A percentile compares a stretch with the other conserved stretches of the same genome.
phyloP scores from a whole-genome alignment of 2,329 filamentous ascomycete genomes.

The Trichoderma sp. region DNA sequence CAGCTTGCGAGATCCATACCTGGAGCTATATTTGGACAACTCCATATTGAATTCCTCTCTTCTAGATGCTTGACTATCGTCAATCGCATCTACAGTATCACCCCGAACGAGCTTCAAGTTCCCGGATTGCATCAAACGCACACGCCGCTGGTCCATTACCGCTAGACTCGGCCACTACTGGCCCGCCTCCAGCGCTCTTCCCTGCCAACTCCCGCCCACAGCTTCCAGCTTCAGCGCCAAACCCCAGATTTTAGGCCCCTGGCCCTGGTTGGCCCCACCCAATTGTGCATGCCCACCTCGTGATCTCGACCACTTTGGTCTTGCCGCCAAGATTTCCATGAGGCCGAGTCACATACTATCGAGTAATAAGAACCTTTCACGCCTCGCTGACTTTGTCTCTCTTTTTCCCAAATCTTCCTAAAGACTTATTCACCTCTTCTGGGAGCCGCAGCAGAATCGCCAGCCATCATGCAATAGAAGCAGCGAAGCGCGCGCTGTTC shows the following conservation, averaged over 20 bases:
- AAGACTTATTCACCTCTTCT: neutral
- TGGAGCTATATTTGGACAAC: too few relatives aligned
- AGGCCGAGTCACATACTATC: conserved; percentile 11
- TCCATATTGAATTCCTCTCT: too few relatives aligned
- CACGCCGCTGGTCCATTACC: too few relatives aligned
- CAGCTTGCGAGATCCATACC: too few relatives aligned
- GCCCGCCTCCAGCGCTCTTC: conserved; percentile 3
- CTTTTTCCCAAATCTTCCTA: too few relatives aligned
- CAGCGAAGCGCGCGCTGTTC: neutral
- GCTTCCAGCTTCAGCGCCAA: neutral
- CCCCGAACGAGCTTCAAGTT: too few relatives aligned
- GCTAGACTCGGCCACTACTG: neutral
- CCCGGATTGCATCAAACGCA: too few relatives aligned
- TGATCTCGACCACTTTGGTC: conserved; percentile 19
- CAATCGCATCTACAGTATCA: too few relatives aligned
- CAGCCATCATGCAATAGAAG: conserved; percentile 1
- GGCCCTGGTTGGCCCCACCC: conserved; percentile 17
- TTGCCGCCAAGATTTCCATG: conserved; percentile 17
- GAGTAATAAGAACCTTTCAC: neutral
- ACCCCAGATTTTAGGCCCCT: conserved; percentile 25
- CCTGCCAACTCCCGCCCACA: neutral
- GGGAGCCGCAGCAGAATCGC: neutral
- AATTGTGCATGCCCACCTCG: conserved; percentile 25
- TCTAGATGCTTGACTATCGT: too few relatives aligned
- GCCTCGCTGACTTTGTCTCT: neutral